A percentile compares a stretch with the other conserved stretches of the same genome.
Evolutionary conservation across 1,284 basidiomycete species (phyloP).

Genomic region (Wallemia mellicola): DNA sequence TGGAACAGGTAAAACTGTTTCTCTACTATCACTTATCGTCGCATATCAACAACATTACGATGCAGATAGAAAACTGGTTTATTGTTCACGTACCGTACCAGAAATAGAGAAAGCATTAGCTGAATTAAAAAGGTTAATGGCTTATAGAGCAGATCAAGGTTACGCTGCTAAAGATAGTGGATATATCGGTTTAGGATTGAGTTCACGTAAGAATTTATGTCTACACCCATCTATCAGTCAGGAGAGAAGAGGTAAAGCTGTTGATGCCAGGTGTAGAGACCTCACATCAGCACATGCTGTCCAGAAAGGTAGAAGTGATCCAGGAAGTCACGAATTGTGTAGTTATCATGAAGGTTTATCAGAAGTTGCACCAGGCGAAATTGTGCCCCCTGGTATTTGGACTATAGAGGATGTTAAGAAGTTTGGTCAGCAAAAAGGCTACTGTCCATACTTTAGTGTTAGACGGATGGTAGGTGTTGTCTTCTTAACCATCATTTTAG

Average conservation of each 20-base stretch:
- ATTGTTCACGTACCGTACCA: slow-evolving; percentile 98
- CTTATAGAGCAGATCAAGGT: slow-evolving; percentile 48
- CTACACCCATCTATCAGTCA: slow-evolving; percentile 84
- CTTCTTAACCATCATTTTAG: neutral
- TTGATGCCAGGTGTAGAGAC: slow-evolving; percentile 88
- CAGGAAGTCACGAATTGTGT: slow-evolving; percentile 74
- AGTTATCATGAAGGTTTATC: slow-evolving; percentile 81
- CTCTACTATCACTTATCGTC: slow-evolving; percentile 77
- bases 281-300: slow-evolving; percentile 62
- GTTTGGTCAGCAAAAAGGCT: slow-evolving; percentile 52
- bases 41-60: slow-evolving; percentile 97
- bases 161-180: slow-evolving; percentile 34
- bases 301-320: slow-evolving; percentile 57
- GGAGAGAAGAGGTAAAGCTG: slow-evolving; percentile 92
- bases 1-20: slow-evolving; percentile 96
- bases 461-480: slow-evolving; percentile 50
- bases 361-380: slow-evolving; percentile 49
- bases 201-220: slow-evolving; percentile 87
- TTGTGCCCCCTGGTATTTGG: slow-evolving; percentile 68
- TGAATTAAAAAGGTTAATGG: slow-evolving; percentile 81
- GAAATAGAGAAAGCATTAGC: slow-evolving; percentile 97
- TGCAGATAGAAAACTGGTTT: slow-evolving; percentile 73
- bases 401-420: slow-evolving; percentile 80
- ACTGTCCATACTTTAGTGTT: slow-evolving; percentile 90
- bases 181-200: slow-evolving; percentile 73